These are phyloP conservation scores for Verticillium albo-atrum DNA, from an alignment of 2,329 filamentous ascomycete genomes.

Conservation along the genomic window DNA sequence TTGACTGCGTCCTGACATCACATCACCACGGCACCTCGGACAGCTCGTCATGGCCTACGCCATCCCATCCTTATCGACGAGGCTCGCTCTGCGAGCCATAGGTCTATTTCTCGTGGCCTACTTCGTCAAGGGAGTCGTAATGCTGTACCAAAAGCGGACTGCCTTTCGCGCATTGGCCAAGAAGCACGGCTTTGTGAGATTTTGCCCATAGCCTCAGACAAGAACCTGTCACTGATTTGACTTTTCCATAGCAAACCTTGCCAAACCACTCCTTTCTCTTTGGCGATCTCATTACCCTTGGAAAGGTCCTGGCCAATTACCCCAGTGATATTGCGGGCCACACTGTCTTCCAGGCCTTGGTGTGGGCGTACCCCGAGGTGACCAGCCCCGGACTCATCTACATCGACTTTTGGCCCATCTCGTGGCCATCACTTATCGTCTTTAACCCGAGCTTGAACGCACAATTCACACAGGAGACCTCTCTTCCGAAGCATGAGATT, in stretches of 20 bases:
- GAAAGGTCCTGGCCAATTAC: neutral
- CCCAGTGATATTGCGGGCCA: neutral
- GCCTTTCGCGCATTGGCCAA: neutral
- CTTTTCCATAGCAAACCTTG: neutral
- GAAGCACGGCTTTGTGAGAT: neutral
- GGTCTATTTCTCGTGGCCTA: neutral
- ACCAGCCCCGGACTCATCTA: conserved; percentile 16
- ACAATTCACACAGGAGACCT: conserved; percentile 16
- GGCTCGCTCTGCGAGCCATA: neutral
- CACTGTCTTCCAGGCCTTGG: neutral
- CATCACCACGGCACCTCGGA: neutral
- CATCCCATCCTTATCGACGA: neutral
- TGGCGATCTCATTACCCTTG: neutral
- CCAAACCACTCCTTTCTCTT: neutral
- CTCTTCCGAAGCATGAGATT: conserved; percentile 17
- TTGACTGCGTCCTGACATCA: neutral
- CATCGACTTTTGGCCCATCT: conserved; percentile 23
- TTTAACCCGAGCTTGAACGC: conserved; percentile 13
- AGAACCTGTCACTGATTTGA: neutral
- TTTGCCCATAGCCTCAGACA: too few species aligned
- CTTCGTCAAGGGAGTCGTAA: neutral
- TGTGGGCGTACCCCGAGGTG: conserved; percentile 8
- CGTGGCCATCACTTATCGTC: conserved; percentile 9
- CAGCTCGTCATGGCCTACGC: neutral
- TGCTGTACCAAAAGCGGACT: neutral